These are phyloP conservation scores for Hanseniaspora jakobsenii DNA, from an alignment of 805 yeast species.

Conservation along the genomic window DNA sequence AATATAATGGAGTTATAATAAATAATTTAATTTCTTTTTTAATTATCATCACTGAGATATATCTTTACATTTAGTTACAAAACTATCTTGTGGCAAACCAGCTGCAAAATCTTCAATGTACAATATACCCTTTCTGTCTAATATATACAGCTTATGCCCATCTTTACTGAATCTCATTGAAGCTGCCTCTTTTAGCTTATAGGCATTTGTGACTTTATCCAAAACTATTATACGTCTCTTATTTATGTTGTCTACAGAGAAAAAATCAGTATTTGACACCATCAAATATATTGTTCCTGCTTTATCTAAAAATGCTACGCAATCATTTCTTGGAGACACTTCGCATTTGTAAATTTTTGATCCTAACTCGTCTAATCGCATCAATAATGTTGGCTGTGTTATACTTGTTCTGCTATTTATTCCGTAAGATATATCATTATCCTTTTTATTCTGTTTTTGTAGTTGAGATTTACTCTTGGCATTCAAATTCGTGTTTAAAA, in stretches of 20 bases:
- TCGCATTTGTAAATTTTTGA: conserved; percentile 60
- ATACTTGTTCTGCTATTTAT: conserved; percentile 30
- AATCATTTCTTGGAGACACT: conserved; percentile 76
- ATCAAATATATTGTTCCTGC: conserved; percentile 65
- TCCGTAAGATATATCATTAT: conserved; percentile 3
- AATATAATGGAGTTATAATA: too few species aligned
- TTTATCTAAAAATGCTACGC: conserved; percentile 67
- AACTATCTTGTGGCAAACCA: conserved; percentile 60
- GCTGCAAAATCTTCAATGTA: conserved; percentile 80
- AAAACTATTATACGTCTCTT: conserved; percentile 41
- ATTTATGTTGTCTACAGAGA: conserved; percentile 32
- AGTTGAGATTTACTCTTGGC: too few species aligned
- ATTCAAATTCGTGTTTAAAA: conserved; percentile 45
- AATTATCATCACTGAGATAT: too few species aligned
- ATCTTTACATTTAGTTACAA: conserved; percentile 55
- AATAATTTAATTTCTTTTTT: too few species aligned
- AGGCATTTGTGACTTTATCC: conserved; percentile 69
- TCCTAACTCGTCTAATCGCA: conserved; percentile 70
- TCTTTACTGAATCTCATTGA: conserved; percentile 61
- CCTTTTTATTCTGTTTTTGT: background rate
- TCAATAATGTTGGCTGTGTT: conserved; percentile 48
- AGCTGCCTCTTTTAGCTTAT: conserved; percentile 65
- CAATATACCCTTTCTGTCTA: conserved; percentile 72
- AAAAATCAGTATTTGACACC: conserved; percentile 46
- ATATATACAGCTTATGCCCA: conserved; percentile 64